Percentiles rank a stretch among this genome's conserved stretches.
Evolutionary conservation across 116 monocot species (phyloP).

Genomic region (Zostera marina): DNA sequence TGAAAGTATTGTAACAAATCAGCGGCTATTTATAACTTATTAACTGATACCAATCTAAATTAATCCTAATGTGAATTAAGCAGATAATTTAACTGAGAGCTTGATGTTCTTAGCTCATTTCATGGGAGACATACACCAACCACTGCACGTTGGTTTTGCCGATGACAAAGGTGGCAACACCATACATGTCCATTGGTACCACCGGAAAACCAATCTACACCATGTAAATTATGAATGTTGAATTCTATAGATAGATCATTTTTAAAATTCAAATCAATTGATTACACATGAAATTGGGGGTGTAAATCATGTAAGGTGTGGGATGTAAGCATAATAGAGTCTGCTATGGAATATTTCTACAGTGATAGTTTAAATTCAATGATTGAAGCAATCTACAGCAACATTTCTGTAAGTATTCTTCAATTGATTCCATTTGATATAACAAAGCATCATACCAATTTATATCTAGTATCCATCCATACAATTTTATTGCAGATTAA

Average conservation of each 20-base stretch:
- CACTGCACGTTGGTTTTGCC: slow-evolving; percentile 32
- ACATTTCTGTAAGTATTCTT: slow-evolving; percentile 44
- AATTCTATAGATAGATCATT: no score
- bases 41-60: neutral
- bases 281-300: no score
- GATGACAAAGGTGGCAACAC: slow-evolving; percentile 49
- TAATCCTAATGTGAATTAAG: neutral
- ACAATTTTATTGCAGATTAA: no score
- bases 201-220: slow-evolving; percentile 71
- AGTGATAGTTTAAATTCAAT: slow-evolving; percentile 31
- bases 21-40: no score
- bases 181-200: slow-evolving; percentile 57
- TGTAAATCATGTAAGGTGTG: slow-evolving; percentile 41
- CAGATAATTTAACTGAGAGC: slow-evolving; percentile 67
- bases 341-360: slow-evolving; percentile 45
- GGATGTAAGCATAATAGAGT: slow-evolving; percentile 57
- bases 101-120: slow-evolving; percentile 77
- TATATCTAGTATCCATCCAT: no score
- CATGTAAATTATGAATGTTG: slow-evolving; percentile 16
- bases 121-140: slow-evolving; percentile 68
- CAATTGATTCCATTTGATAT: neutral
- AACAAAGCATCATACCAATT: no score
- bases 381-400: slow-evolving; percentile 37
- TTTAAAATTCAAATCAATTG: no score
- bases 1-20: neutral